Percentiles rank a stretch among this genome's conserved stretches.
Evolutionary conservation across 257 asterid species (phyloP).

Genomic region (Ocimum tenuiflorum): DNA sequence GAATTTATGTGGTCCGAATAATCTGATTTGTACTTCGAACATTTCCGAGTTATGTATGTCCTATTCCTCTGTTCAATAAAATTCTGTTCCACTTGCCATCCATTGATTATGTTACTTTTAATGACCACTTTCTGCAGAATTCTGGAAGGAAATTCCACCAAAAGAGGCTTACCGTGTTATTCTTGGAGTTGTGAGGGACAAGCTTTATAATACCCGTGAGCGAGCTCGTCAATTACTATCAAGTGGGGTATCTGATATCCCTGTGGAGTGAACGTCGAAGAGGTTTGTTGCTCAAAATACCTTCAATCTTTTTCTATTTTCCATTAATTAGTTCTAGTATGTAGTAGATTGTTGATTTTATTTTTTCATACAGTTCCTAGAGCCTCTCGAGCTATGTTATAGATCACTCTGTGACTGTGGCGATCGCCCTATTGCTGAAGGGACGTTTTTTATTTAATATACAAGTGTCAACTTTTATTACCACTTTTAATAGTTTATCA

Average conservation of each 20-base stretch:
- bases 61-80: no score
- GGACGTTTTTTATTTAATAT: conserved; percentile 81
- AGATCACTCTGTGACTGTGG: conserved; percentile 75
- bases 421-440: conserved; percentile 73
- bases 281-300: conserved; percentile 36
- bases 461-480: conserved; percentile 80
- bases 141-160: conserved; percentile 78
- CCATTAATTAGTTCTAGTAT: no score
- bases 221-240: conserved; percentile 70
- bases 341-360: no score
- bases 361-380: conserved; percentile 46
- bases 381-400: conserved; percentile 84
- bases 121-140: conserved; percentile 40
- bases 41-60: no score
- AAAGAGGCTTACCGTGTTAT: conserved; percentile 82
- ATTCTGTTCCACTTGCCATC: no score
- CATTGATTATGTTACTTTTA: not conserved
- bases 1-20: no score
- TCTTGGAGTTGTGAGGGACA: conserved; percentile 81
- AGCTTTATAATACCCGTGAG: conserved; percentile 70
- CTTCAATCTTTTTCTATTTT: not conserved
- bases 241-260: conserved; percentile 49
- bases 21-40: no score
- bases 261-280: conserved; percentile 53
- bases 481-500: no score